phyloP scores from a whole-genome alignment of 768 basidiomycete species.

The Agrocybe pediades region DNA sequence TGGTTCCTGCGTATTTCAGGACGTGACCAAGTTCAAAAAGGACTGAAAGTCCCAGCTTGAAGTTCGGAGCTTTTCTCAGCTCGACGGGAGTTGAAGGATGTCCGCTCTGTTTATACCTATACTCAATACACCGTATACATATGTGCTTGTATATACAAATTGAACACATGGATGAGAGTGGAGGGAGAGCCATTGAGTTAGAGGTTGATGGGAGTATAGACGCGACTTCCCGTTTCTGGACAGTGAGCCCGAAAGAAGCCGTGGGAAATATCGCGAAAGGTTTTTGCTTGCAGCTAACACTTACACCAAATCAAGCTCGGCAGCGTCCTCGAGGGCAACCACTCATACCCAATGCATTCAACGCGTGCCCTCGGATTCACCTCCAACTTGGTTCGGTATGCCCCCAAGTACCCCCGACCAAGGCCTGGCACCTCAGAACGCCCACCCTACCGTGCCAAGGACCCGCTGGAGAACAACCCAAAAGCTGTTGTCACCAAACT shows the following conservation, averaged over 20 bases:
- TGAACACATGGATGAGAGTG: too few species aligned
- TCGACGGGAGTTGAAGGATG: not conserved
- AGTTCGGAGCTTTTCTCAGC: not conserved
- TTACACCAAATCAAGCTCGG: not conserved
- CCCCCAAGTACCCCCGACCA: conserved; percentile 49
- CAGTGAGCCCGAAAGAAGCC: not conserved
- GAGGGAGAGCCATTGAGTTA: not conserved
- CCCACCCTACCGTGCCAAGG: conserved; percentile 58
- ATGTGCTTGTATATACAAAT: too few species aligned
- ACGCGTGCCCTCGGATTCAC: conserved; percentile 19
- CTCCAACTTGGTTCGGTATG: conserved; percentile 30
- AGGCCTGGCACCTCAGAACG: conserved; percentile 52
- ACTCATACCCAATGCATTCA: conserved; percentile 15
- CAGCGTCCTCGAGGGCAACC: conserved; percentile 3
- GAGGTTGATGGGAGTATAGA: conserved; percentile 2
- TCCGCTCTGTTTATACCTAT: conserved; percentile 1
- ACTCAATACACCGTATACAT: not conserved
- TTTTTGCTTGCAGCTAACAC: conserved; percentile 11
- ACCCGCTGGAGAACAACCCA: conserved; percentile 57
- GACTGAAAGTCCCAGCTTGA: conserved; percentile 8
- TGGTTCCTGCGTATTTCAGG: conserved; percentile 28
- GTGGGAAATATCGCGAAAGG: conserved; percentile 17
- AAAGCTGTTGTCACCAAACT: conserved; percentile 52
- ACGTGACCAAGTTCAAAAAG: conserved; percentile 22
- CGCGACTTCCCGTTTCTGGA: not conserved